Conservation (phyloP, 2,329 filamentous ascomycete species). For the Fusarium nurragi region DNA sequence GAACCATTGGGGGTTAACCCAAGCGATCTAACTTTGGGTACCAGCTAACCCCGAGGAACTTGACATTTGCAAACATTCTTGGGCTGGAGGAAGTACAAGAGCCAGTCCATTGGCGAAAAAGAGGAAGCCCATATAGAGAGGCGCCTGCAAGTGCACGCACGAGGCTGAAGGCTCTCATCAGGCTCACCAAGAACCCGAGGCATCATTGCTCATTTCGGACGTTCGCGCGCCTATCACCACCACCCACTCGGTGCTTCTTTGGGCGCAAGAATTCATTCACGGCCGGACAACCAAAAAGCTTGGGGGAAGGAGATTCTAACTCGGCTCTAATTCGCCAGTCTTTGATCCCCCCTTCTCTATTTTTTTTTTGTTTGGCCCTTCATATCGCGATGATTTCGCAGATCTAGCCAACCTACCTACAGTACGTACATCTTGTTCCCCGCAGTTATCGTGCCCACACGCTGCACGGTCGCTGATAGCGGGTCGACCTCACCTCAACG, state of each 20-base stretch:
- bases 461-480: constrained; percentile 35
- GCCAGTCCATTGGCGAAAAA: constrained; percentile 6
- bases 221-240: constrained; percentile 18
- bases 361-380: not conserved
- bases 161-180: constrained; percentile 13
- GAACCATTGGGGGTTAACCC: constrained; percentile 40
- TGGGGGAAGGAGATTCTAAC: not conserved
- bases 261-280: constrained; percentile 4
- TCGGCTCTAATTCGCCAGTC: not conserved
- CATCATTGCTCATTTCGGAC: constrained; percentile 14
- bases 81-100: constrained; percentile 15
- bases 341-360: not conserved
- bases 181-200: constrained; percentile 10
- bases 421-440: constrained; percentile 20
- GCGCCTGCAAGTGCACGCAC: constrained; percentile 44
- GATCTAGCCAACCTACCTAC: constrained; percentile 10
- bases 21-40: constrained; percentile 24
- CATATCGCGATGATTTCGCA: constrained; percentile 15
- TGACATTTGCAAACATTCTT: constrained; percentile 29
- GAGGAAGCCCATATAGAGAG: constrained; percentile 15
- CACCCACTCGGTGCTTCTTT: constrained; percentile 2
- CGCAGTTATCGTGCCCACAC: constrained; percentile 14
- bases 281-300: constrained; percentile 1
- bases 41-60: constrained; percentile 26
- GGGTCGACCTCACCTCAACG: constrained; percentile 20